phyloP scores from a whole-genome alignment of 2,329 filamentous ascomycete species.

The Ophiostoma piceae region DNA sequence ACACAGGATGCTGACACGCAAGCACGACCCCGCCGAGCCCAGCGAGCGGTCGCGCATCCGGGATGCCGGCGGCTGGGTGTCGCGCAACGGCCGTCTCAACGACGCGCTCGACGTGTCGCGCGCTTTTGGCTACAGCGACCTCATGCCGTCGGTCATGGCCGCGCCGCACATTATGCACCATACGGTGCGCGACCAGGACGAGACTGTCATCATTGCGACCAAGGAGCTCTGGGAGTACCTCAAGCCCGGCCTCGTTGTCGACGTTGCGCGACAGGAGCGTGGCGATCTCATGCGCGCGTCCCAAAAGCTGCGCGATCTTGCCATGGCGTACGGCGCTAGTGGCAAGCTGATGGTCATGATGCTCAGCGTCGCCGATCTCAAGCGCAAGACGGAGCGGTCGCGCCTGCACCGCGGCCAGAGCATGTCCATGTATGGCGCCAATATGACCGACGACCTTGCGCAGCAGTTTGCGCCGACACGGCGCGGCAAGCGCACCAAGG shows the following conservation, averaged over 20 bases:
- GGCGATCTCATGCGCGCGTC: constrained; percentile 90
- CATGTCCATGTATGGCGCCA: constrained; percentile 76
- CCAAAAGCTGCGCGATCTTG: constrained; percentile 88
- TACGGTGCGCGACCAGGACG: constrained; percentile 78
- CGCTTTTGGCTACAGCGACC: constrained; percentile 88
- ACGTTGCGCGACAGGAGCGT: constrained; percentile 81
- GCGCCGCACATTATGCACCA: constrained; percentile 77
- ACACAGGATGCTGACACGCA: constrained; percentile 76
- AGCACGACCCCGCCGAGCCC: constrained; percentile 87
- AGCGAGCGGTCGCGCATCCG: constrained; percentile 82
- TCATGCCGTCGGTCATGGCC: constrained; percentile 89
- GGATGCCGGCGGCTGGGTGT: constrained; percentile 92
- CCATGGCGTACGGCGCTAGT: constrained; percentile 89
- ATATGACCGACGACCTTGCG: constrained; percentile 62
- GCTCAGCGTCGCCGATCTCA: constrained; percentile 84
- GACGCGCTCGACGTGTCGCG: constrained; percentile 86
- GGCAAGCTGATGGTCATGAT: constrained; percentile 99
- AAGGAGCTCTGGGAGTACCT: constrained; percentile 94
- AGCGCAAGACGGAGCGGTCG: constrained; percentile 72
- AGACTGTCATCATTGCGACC: constrained; percentile 87
- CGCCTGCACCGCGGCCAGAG: constrained; percentile 70
- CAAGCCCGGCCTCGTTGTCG: constrained; percentile 81
- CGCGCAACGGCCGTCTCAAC: constrained; percentile 87
- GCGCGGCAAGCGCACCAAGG: constrained; percentile 59
- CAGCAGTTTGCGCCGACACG: constrained; percentile 55